Evolutionary conservation across 1,284 basidiomycete species (phyloP), one percentile per base, ranked within the genome.

Genomic region (Naganishia albida): DNA sequence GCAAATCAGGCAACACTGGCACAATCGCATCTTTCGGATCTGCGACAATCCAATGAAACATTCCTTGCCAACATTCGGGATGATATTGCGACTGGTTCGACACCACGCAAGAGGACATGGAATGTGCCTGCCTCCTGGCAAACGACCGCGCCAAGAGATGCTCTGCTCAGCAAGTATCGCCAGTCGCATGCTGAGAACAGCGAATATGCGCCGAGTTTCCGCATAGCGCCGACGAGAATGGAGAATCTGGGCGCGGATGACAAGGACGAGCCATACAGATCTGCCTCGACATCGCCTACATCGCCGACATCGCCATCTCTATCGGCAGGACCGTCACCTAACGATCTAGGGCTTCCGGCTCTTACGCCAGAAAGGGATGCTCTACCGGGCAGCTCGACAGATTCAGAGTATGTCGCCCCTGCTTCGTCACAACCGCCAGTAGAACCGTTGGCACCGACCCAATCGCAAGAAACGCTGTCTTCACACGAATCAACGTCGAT

Each of bases 1-100:
- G 62, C 62, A 16, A 43, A 64, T 25, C 66, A 64, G 23, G 63
- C 56, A 23, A 18, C 42, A 7, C 38, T 59, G 18, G 62, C 63
- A 8, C 55, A 63, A 13, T 39, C 49, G 7, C 66, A 67, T 40
- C 42, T 67, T n/a, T 50, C 53, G 4, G 44, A 64, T 43, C 52
- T 67, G 26, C 55, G 63, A 16, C n/a, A 59, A 13, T 53, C 53
- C 16, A 56, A 67, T 39, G 30, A 15, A 20, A 42, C 39, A 15
- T 67, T 64, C 54, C 46, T 67, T 25, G 66, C 62, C 16, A 62
- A 57, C 13, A 74, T 83, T 13, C 69, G 67, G 4, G 72, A 77
- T n/a, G 81, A 82, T 67, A 66, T 76, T 2, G 73, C 80, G 1
- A 83, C 82, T 0, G 81, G 81, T 15, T 59, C 72, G 18, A 83